phyloP scores from a whole-genome alignment of 805 yeast species.

The Nakazawaea laoshanensis region DNA sequence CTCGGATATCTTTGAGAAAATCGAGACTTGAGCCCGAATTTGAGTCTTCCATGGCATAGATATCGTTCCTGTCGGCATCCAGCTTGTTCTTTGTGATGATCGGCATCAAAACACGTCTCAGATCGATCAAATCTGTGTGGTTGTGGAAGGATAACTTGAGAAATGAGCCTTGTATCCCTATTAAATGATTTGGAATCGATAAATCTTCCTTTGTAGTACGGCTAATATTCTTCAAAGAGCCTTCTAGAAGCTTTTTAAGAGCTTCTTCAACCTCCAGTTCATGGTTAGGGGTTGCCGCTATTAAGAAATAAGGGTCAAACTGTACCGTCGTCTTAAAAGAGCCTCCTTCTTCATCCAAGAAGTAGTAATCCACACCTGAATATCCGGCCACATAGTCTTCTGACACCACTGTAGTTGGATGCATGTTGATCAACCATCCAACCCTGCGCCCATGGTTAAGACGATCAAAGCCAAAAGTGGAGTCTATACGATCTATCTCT shows the following conservation, averaged over 20 bases:
- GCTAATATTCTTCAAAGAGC: constrained; percentile 44
- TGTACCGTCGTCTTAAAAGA: constrained; percentile 79
- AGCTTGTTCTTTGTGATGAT: constrained; percentile 60
- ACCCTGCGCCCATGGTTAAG: constrained; percentile 57
- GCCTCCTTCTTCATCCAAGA: constrained; percentile 94
- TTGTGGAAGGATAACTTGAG: constrained; percentile 69
- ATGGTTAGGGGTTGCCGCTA: constrained; percentile 51
- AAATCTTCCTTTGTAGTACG: constrained; percentile 72
- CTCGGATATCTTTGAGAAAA: constrained; percentile 75
- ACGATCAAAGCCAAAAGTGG: constrained; percentile 82
- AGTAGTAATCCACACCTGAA: constrained; percentile 90
- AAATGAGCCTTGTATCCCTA: constrained; percentile 61
- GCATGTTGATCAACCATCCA: constrained; percentile 96
- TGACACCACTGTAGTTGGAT: constrained; percentile 64
- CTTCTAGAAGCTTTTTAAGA: constrained; percentile 59
- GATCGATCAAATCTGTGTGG: constrained; percentile 63
- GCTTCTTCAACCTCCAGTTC: constrained; percentile 84
- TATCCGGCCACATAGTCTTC: constrained; percentile 55
- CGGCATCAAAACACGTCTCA: constrained; percentile 63
- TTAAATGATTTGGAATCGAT: constrained; percentile 73
- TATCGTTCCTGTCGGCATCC: constrained; percentile 53
- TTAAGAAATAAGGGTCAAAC: constrained; percentile 80
- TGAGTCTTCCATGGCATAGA: constrained; percentile 64
- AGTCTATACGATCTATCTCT: constrained; percentile 62
- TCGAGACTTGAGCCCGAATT: too few species aligned